Evolutionary conservation across 2,329 filamentous ascomycete species (phyloP), one percentile per base, ranked within the genome.

Genomic region (Diaporthe eres): DNA sequence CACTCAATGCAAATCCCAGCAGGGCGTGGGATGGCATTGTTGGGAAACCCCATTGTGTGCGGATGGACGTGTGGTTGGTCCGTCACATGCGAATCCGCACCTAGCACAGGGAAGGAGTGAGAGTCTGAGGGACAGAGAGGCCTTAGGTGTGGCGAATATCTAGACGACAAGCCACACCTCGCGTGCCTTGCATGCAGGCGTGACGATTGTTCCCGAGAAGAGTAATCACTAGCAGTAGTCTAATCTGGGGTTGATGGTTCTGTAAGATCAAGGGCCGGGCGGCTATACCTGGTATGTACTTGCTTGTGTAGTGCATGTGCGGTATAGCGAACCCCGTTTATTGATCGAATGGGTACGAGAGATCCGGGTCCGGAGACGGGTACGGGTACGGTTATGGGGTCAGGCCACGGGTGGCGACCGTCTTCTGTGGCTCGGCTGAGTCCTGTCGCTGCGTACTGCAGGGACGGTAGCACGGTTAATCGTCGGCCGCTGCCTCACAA

Each of bases 191-290:
- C 65, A 68, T 68, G 65, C 65, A 39, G 10, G 19, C 28, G n/a
- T 49, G 65, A 12, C 47, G 65, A 68, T 68, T 68, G 65, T 68
- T 68, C 65, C 65, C 53, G 65, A 51, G 47, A 49, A 53, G 22
- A 49, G 65, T 68, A 68, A 68, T 68, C 65, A 68, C 65, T 68
- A 68, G 65, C 65, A 53, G 13, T 53, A 68, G 65, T 39, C 34
- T 53, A 51, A 51, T 68, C 47, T 15, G 44, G 63, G 63, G 63
- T 25, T 22, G 31, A 51, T 51, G 63, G 63, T 19, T 17, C 37
- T 13, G 60, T 53, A 34, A 39, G 44, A 68, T 68, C 31, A 53
- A 13, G 8, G 34, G 31, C 63, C 61, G 61, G 42, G n/a, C 12
- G n/a, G 58, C 15, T 31, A 34, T 57, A 55, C 22, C 22, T 51